Evolutionary conservation across 345 rosid species (phyloP), one percentile per base, ranked within the genome.

Genomic region (Eucalyptus regnans): DNA sequence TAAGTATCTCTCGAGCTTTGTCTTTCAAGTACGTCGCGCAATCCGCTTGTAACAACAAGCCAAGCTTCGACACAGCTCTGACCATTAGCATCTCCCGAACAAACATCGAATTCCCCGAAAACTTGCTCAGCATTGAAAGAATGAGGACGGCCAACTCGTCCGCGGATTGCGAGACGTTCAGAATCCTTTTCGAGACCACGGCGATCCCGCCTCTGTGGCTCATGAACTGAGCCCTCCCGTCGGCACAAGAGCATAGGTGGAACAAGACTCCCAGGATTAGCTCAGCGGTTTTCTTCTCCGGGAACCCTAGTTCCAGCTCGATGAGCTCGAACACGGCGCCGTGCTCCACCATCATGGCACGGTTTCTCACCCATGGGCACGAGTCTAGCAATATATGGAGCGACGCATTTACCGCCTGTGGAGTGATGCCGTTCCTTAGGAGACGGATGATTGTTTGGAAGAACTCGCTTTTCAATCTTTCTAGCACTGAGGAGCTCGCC

Each of bases 211-310:
- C 93, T 48, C 90, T 90, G 62, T 97, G 99, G 7, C 89, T 91
- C 52, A 96, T 89, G 81, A 96, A 93, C 93, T 94, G 88, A 0
- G 95, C 96, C 84, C 99, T 93, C 87, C 99, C 99, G 5, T 95
- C 93, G 3, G 98, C 97, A 31, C 94, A 92, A 37, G 93, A 95
- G 90, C 99, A 97, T 29, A 97, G 66, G 66, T 95, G 92, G 88
- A 90, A 91, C 80, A 97, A 44, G n/a, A 94, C 89, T 13, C 96
- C 95, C 20, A 96, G 85, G 64, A 90, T 91, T 14, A 94, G 91
- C 90, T 97, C 96, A 1, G 97, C 94, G 7, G 91, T 96, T 90
- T 87, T 91, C 87, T 51, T 93, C 23, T 91, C 93, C 1, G 91
- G 79, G 11, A 91, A 84, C 48, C 88, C 88, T 86, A 95, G 86